phyloP scores from a whole-genome alignment of 345 rosid genomes.

The Citrus maxima region DNA sequence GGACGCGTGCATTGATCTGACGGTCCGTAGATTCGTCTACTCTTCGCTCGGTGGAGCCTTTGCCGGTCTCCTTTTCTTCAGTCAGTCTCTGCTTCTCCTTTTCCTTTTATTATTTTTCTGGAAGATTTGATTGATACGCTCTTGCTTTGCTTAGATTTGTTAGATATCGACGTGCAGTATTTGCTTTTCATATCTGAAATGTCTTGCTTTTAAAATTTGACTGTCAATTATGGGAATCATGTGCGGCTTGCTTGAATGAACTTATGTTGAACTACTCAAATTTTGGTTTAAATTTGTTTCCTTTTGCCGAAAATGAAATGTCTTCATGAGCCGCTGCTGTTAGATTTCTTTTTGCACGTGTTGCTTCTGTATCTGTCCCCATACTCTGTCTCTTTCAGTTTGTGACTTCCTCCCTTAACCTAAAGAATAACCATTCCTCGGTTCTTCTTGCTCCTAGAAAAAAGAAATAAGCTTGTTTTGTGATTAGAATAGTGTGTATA shows the following conservation, averaged over 20 bases:
- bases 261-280: neutral
- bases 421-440: neutral
- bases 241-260: neutral
- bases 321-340: neutral
- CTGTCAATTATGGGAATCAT: neutral
- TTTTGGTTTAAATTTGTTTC: neutral
- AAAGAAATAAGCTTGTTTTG: neutral
- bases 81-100: conserved; percentile 33
- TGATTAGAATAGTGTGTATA: neutral
- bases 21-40: conserved; percentile 78
- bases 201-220: neutral
- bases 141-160: neutral
- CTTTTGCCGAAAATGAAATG: neutral
- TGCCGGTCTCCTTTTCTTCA: conserved; percentile 82
- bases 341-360: neutral
- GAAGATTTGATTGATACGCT: neutral
- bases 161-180: neutral
- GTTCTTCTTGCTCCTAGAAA: neutral
- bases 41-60: conserved; percentile 81
- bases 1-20: conserved; percentile 89
- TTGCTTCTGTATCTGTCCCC: neutral
- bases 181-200: neutral
- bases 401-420: neutral
- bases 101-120: neutral
- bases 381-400: neutral